These are phyloP conservation scores for Penicillium longicatenatum DNA, from an alignment of 495 filamentous ascomycete species.

Conservation along the genomic window DNA sequence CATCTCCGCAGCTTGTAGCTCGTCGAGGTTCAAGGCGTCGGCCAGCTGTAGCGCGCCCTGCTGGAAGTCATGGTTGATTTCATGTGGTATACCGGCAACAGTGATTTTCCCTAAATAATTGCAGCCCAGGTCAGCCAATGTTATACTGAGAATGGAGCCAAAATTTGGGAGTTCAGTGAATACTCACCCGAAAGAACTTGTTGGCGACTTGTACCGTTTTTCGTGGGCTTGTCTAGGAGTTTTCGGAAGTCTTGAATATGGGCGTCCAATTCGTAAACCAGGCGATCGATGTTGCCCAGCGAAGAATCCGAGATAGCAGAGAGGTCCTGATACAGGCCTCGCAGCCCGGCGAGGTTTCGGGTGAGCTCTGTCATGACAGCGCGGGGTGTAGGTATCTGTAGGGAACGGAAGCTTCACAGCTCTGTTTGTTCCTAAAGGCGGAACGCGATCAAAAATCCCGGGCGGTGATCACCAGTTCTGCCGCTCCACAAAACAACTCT, in stretches of 20 bases:
- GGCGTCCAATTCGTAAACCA: slow-evolving; percentile 66
- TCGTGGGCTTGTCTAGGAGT: slow-evolving; percentile 73
- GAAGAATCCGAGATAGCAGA: slow-evolving; percentile 62
- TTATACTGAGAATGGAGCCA: not conserved
- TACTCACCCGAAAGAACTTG: slow-evolving; percentile 55
- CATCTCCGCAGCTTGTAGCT: slow-evolving; percentile 75
- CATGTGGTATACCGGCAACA: slow-evolving; percentile 69
- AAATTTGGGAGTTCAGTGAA: not conserved
- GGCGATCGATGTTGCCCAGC: slow-evolving; percentile 61
- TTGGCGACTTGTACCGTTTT: slow-evolving; percentile 68
- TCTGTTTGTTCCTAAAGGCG: slow-evolving; percentile 42
- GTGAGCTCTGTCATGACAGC: slow-evolving; percentile 54
- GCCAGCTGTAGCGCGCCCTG: slow-evolving; percentile 76
- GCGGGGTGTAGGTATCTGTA: slow-evolving; percentile 17
- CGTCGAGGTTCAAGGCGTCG: slow-evolving; percentile 86
- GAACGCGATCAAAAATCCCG: slow-evolving; percentile 46
- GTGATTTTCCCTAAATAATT: slow-evolving; percentile 63
- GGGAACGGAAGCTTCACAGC: slow-evolving; percentile 26
- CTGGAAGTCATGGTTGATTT: slow-evolving; percentile 85
- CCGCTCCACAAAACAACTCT: slow-evolving; percentile 23
- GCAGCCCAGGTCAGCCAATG: slow-evolving; percentile 35
- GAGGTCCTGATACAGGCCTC: slow-evolving; percentile 78
- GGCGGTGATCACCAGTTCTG: slow-evolving; percentile 28
- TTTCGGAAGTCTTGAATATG: slow-evolving; percentile 72
- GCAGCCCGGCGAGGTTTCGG: slow-evolving; percentile 65